Evolutionary conservation across 352 stramenopile species (phyloP).

Genomic region (Globisporangium apiculatum): DNA sequence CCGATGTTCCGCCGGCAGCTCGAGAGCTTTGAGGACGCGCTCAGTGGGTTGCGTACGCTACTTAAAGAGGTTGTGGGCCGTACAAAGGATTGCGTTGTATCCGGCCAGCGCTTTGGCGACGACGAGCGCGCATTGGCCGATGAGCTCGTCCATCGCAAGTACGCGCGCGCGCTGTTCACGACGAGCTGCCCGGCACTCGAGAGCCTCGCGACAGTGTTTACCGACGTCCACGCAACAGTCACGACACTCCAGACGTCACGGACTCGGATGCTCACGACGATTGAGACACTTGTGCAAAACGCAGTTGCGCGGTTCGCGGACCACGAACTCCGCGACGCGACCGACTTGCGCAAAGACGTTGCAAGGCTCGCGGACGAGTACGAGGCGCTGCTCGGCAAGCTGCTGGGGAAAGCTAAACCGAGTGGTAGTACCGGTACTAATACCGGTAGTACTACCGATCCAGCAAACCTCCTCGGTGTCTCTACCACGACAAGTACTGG

Average conservation of each 20-base stretch:
- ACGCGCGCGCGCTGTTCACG: conserved; percentile 81
- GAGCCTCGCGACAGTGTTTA: conserved; percentile 73
- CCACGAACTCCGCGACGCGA: conserved; percentile 66
- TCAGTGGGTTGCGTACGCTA: conserved; percentile 50
- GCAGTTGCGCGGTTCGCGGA: conserved; percentile 62
- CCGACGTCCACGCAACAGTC: conserved; percentile 77
- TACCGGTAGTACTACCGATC: conserved; percentile 8
- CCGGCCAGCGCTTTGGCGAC: conserved; percentile 56
- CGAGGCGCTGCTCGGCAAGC: conserved; percentile 70
- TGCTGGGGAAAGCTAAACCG: conserved; percentile 61
- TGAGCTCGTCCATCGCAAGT: conserved; percentile 70
- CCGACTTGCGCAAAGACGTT: conserved; percentile 67
- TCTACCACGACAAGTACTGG: neutral
- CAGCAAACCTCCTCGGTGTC: conserved; percentile 13
- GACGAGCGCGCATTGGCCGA: conserved; percentile 64
- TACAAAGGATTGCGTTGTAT: conserved; percentile 71
- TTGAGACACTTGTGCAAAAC: conserved; percentile 68
- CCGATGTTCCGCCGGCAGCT: conserved; percentile 80
- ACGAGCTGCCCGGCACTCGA: conserved; percentile 65
- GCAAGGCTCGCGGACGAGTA: conserved; percentile 69
- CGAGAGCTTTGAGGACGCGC: conserved; percentile 73
- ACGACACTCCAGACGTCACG: conserved; percentile 76
- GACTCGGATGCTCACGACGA: conserved; percentile 75
- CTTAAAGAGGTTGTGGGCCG: conserved; percentile 63
- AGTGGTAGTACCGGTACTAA: conserved; percentile 22